Evolutionary conservation across 2,329 filamentous ascomycete genomes (phyloP), one percentile per base, ranked within the genome.

Genomic region (Biscogniauxia mediterranea): DNA sequence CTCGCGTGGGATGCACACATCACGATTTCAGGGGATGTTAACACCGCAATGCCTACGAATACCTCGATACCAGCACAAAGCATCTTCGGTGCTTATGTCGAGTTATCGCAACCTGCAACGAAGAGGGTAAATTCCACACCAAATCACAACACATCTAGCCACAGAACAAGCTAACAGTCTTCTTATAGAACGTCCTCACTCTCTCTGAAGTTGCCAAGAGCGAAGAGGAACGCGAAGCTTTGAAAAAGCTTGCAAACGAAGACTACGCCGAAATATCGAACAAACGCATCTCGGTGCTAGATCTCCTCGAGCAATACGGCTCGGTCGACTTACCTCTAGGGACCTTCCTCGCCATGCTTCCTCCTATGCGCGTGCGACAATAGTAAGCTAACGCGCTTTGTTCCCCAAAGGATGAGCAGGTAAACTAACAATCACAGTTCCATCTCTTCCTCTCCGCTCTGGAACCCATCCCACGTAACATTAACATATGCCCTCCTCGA

Each of bases 311-410:
- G 69, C 79, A 82, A 11, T 89, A 87, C 70, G 80, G 83, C 0
- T 75, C 79, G 0, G 79, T 90, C 32, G 75, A 83, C 2, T 74
- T 94, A 0, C 81, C 89, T 0, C 82, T 95, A 23, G 82, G 82
- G 3, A 77, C 84, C 19, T 94, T 90, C 77, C 80, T 95, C 7
- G 80, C 82, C 38, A 88, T 92, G 81, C 82, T 93, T 0, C 89
- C 89, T 1, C 88, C 90, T 0, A 91, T 95, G 87, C 86, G 90
- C 26, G 82, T 91, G 49, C 84, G 90, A n/a, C 88, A 91, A 73
- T 93, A 93, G 78, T 84, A 79, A 8, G 86, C 11, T 87, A 61
- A 84, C 80, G 0, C 82, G 81, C 1, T 83, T 25, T 20, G 25
- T 1, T 19, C 13, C 19, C 13, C 8, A 50, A 17, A 38, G 42